phyloP scores from a whole-genome alignment of 305 asterid genomes.

The Fraxinus dipetala region DNA sequence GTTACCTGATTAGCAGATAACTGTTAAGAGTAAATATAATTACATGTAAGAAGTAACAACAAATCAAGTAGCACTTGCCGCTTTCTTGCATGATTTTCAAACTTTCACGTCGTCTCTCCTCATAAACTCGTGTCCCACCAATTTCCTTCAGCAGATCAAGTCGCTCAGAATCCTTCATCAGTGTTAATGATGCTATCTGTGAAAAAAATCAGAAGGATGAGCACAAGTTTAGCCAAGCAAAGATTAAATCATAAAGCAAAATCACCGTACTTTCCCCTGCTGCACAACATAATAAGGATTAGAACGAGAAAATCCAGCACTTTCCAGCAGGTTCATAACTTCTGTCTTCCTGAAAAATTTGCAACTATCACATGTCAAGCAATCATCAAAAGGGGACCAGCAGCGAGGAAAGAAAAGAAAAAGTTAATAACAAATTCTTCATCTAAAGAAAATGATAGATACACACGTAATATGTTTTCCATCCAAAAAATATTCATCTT shows the following conservation, averaged over 20 bases:
- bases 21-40: slow-evolving; percentile 25
- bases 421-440: slow-evolving; percentile 2
- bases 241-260: slow-evolving; percentile 14
- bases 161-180: slow-evolving; percentile 96
- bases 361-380: slow-evolving; percentile 20
- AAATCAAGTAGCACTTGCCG: slow-evolving; percentile 46
- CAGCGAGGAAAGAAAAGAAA: neutral
- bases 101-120: slow-evolving; percentile 97
- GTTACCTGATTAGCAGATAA: slow-evolving; percentile 57
- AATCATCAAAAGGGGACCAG: slow-evolving; percentile 19
- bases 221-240: slow-evolving; percentile 9
- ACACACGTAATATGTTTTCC: slow-evolving; percentile 98
- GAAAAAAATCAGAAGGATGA: slow-evolving; percentile 34
- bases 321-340: slow-evolving; percentile 96
- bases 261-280: slow-evolving; percentile 77
- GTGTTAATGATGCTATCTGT: slow-evolving; percentile 84
- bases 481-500: slow-evolving; percentile 95
- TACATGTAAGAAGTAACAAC: slow-evolving; percentile 23
- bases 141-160: slow-evolving; percentile 97
- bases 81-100: slow-evolving; percentile 96
- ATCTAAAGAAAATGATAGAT: slow-evolving; percentile 12
- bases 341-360: slow-evolving; percentile 82
- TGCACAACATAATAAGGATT: slow-evolving; percentile 99
- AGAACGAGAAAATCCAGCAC: slow-evolving; percentile 99
- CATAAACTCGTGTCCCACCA: slow-evolving; percentile 98